Base-by-base conservation (phyloP, 768 basidiomycete species). In the Russula griseocarnosa region DNA sequence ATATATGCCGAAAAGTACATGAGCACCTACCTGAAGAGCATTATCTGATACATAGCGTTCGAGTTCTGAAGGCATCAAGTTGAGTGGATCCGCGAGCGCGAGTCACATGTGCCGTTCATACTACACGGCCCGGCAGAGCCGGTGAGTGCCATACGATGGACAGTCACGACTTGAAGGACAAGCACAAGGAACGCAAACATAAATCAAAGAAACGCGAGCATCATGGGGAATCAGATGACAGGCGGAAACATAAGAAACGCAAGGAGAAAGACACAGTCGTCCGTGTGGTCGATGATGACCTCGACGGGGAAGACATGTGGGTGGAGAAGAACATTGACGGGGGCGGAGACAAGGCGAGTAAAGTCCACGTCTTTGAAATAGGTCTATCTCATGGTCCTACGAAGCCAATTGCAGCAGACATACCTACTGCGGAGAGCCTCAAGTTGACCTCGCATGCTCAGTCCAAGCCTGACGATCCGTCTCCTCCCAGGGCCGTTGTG, bases 251-350 rank as follows among this genome's bases (percentile, higher is more conserved):
- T 59, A 76, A 76, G 62, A 79, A 76, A 56, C 72, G 70, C 32
- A 72, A 69, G 61, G 73, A 71, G 67, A 79, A 74, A 63, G 66
- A 70, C 59, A 50, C 73, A 36, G 80, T 82, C 38, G 74, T 87
- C 30, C 71, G 73, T 9, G 78, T 84, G 38, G 77, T 82, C 0
- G 92, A 92, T 71, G 90, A 93, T 69, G 88, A 94, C 71, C 79
- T 81, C 18, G 78, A 84, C 65, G 86, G 85, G 71, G 85, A 86
- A 20, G 86, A 86, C 60, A 82, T 92, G 77, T 94, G 93, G 93
- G 82, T 86, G 26, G 94, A 94, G 77, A 92, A 91, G 79, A 90
- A 91, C 69, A 85, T 92, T 42, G 86, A 86, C 70, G 82, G 86
- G 77, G 87, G 87, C 58, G 86, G 88, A 20, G 87, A 90, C 74